Evolutionary conservation across 2,329 filamentous ascomycete species (phyloP).

Genomic region (Diaporthe sp.): DNA sequence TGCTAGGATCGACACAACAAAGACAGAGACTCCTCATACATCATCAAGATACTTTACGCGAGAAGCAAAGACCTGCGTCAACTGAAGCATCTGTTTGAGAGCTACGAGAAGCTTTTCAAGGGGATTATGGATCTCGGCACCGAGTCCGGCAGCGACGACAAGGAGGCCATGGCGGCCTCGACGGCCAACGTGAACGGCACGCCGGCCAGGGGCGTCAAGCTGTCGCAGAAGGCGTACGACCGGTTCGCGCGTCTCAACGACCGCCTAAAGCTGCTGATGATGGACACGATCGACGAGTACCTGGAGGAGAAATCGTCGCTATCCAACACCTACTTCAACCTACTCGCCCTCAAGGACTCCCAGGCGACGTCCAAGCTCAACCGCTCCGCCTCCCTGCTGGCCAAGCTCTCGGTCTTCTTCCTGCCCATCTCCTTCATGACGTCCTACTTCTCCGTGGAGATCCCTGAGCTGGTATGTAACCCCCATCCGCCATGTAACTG

Average conservation of each 20-base stretch:
- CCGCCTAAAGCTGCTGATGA: slow-evolving; percentile 71
- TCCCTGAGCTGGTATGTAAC: slow-evolving; percentile 60
- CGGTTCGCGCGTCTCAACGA: slow-evolving; percentile 73
- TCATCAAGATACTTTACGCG: slow-evolving; percentile 70
- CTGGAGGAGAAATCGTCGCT: slow-evolving; percentile 79
- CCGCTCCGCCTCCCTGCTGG: slow-evolving; percentile 78
- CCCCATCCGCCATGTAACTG: not conserved
- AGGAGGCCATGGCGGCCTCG: slow-evolving; percentile 21
- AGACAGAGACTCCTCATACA: slow-evolving; percentile 61
- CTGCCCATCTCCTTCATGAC: slow-evolving; percentile 83
- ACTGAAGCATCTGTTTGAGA: slow-evolving; percentile 71
- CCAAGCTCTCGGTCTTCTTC: slow-evolving; percentile 83
- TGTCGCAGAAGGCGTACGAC: slow-evolving; percentile 63
- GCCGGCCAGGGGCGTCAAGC: slow-evolving; percentile 45
- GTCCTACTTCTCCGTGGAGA: slow-evolving; percentile 79
- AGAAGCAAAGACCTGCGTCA: slow-evolving; percentile 73
- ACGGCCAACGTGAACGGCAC: slow-evolving; percentile 19
- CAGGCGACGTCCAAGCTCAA: slow-evolving; percentile 80
- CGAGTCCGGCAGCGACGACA: slow-evolving; percentile 44
- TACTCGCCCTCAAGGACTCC: slow-evolving; percentile 82
- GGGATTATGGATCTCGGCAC: slow-evolving; percentile 66
- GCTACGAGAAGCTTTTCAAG: slow-evolving; percentile 71
- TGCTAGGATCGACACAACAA: slow-evolving; percentile 47
- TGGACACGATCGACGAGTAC: slow-evolving; percentile 73
- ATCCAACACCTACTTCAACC: slow-evolving; percentile 81